Evolutionary conservation across 768 basidiomycete species (phyloP).

Genomic region (Ephemerocybe angulata): DNA sequence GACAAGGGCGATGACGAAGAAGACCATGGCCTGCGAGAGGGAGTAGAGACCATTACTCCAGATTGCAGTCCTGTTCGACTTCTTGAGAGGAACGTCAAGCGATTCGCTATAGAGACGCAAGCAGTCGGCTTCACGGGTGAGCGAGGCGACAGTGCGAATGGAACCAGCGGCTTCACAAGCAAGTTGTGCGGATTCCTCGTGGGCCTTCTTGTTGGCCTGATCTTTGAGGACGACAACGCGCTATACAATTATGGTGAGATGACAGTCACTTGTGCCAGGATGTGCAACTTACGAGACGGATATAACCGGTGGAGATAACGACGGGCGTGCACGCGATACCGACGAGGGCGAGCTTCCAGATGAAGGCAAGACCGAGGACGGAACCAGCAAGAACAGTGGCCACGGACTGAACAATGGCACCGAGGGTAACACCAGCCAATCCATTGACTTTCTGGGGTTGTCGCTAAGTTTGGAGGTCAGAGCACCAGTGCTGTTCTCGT

Average conservation of each 20-base stretch:
- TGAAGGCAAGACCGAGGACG: constrained; percentile 72
- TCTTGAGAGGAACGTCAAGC: constrained; percentile 65
- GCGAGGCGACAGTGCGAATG: constrained; percentile 85
- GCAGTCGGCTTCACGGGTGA: constrained; percentile 86
- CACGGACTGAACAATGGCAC: constrained; percentile 78
- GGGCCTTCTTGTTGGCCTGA: constrained; percentile 72
- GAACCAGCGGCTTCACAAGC: constrained; percentile 90
- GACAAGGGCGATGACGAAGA: constrained; percentile 80
- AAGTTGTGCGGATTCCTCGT: constrained; percentile 79
- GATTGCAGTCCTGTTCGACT: constrained; percentile 62
- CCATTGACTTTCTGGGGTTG: constrained; percentile 85
- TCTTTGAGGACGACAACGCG: constrained; percentile 88
- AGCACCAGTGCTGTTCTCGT: constrained; percentile 78
- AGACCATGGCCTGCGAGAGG: constrained; percentile 67
- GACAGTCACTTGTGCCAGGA: neutral
- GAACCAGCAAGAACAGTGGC: constrained; percentile 68
- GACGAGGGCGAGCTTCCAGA: constrained; percentile 78
- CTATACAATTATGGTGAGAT: constrained; percentile 32
- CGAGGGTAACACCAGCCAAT: constrained; percentile 83
- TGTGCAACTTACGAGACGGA: constrained; percentile 58
- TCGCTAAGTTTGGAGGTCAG: constrained; percentile 79
- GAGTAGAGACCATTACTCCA: constrained; percentile 67
- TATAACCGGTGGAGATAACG: constrained; percentile 70
- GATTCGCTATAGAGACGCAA: constrained; percentile 60
- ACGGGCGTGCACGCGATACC: constrained; percentile 76